Conservation (phyloP, 257 asterid genomes). For the Thymus quinquecostatus region DNA sequence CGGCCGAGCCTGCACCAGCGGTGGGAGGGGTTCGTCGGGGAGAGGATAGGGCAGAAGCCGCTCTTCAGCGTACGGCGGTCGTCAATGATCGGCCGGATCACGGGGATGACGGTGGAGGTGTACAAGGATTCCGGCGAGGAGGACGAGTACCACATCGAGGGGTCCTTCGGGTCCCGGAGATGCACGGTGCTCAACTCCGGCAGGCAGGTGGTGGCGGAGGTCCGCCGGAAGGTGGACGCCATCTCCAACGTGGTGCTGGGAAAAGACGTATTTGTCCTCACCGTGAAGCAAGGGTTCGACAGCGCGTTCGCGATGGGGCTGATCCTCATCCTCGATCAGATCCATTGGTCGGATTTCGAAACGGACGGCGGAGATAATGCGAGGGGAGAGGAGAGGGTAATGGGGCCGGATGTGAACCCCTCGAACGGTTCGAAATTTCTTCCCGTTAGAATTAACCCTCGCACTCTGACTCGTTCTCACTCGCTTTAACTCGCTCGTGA, state of each 20-base stretch:
- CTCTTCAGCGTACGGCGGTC: conserved; percentile 53
- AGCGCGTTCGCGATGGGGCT: conserved; percentile 79
- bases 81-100: conserved; percentile 47
- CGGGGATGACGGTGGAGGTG: conserved; percentile 47
- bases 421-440: conserved; percentile 12
- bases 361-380: not conserved
- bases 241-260: conserved; percentile 62
- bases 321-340: conserved; percentile 67
- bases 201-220: conserved; percentile 61
- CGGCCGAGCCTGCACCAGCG: conserved; percentile 79
- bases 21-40: conserved; percentile 79
- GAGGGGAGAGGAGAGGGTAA: not conserved
- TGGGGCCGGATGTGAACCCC: conserved; percentile 37
- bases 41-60: conserved; percentile 52
- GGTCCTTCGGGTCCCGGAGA: conserved; percentile 58
- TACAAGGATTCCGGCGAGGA: conserved; percentile 45
- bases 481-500: not conserved
- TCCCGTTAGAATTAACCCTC: not conserved
- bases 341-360: conserved; percentile 38
- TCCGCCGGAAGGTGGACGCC: conserved; percentile 69
- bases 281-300: conserved; percentile 59
- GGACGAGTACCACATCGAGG: conserved; percentile 70
- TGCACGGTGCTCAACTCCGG: conserved; percentile 49
- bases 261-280: conserved; percentile 60
- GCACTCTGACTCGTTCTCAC: not conserved